Conservation (phyloP, 164 flowering plant genomes). For the Akebia trifoliata region DNA sequence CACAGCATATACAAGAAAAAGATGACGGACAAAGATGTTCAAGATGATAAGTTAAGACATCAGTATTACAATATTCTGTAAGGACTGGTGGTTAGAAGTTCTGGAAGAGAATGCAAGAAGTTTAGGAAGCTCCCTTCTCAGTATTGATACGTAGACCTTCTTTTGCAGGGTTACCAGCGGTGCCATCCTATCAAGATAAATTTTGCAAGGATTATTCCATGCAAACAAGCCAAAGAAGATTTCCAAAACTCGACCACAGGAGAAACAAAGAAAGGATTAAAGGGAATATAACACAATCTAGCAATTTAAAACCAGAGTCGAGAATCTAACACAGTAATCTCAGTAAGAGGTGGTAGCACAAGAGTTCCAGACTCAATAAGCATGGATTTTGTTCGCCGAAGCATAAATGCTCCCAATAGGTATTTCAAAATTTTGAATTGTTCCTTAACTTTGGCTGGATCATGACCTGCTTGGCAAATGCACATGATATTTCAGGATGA, state of each 20-base stretch:
- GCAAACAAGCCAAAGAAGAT: not conserved
- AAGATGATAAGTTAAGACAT: conserved; percentile 6
- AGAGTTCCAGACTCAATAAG: conserved; percentile 71
- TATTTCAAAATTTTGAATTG: conserved; percentile 50
- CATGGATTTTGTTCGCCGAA: conserved; percentile 79
- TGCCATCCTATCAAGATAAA: conserved; percentile 53
- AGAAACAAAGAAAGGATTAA: conserved; percentile 3
- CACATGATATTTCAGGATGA: conserved; percentile 11
- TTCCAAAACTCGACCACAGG: not conserved
- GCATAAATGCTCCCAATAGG: conserved; percentile 74
- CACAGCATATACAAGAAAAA: not conserved
- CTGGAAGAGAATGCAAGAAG: conserved; percentile 76
- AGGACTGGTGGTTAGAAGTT: conserved; percentile 56
- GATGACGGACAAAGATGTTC: not conserved
- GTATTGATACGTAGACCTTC: conserved; percentile 74
- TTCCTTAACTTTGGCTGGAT: conserved; percentile 32
- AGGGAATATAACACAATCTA: not conserved
- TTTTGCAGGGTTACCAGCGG: conserved; percentile 75
- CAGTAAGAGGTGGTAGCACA: conserved; percentile 77
- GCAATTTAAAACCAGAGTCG: conserved; percentile 8
- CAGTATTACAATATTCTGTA: conserved; percentile 71
- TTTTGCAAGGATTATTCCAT: conserved; percentile 2
- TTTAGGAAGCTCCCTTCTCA: conserved; percentile 81
- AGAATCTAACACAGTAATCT: conserved; percentile 73
- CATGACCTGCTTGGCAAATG: conserved; percentile 37